Evolutionary conservation across 306 rosid genomes (phyloP).

Genomic region (Elaeagnus macrophylla): DNA sequence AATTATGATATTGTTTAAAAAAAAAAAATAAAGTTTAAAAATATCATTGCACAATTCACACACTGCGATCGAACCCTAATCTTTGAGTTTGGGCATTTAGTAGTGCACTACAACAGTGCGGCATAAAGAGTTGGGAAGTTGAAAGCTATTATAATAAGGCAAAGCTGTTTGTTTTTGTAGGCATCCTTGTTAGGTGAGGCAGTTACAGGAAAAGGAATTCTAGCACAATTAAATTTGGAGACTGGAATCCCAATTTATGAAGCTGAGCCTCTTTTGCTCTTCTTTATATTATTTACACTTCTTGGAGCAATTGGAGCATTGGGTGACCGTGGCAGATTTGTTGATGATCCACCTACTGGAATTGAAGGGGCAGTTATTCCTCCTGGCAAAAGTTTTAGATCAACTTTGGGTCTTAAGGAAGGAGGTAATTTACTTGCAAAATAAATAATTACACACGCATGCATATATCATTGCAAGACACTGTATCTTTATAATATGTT

Average conservation of each 20-base stretch:
- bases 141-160: no score
- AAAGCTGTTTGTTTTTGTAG: no score
- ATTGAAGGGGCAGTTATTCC: slow-evolving; percentile 55
- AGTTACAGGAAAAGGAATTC: slow-evolving; percentile 89
- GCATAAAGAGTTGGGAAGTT: no score
- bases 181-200: slow-evolving; percentile 89
- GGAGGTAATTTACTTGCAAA: slow-evolving; percentile 53
- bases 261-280: slow-evolving; percentile 92
- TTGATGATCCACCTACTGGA: slow-evolving; percentile 65
- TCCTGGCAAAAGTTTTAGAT: slow-evolving; percentile 58
- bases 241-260: slow-evolving; percentile 92
- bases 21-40: no score
- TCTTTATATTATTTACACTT: slow-evolving; percentile 85
- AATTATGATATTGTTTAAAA: no score
- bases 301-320: slow-evolving; percentile 98
- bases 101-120: no score
- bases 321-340: slow-evolving; percentile 87
- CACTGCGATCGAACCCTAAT: no score
- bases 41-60: no score
- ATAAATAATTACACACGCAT: no score
- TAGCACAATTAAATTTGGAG: slow-evolving; percentile 75
- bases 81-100: no score
- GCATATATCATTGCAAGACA: no score
- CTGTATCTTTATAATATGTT: no score
- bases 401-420: slow-evolving; percentile 74